Percentiles rank a stretch among this genome's conserved stretches.
phyloP scores from a whole-genome alignment of 768 basidiomycete species.

The Pulveroboletus sp. region DNA sequence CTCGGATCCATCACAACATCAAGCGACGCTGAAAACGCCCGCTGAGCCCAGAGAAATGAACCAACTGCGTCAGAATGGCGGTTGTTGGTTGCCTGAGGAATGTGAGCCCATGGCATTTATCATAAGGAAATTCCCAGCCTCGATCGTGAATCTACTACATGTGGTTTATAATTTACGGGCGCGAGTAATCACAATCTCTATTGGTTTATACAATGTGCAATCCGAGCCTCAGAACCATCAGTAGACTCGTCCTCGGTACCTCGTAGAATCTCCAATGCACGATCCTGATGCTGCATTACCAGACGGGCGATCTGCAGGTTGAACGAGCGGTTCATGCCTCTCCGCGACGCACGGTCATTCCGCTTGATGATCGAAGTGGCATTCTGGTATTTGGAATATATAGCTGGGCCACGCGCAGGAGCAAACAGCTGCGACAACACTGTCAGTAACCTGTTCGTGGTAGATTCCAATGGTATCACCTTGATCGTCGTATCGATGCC shows the following conservation, averaged over 20 bases:
- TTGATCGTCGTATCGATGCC: conserved; percentile 88
- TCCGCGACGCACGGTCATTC: conserved; percentile 44
- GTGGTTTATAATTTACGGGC: not conserved
- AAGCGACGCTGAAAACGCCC: conserved; percentile 14
- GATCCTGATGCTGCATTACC: conserved; percentile 30
- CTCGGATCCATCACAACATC: conserved; percentile 28
- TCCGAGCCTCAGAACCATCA: conserved; percentile 25
- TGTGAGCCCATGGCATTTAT: conserved; percentile 24
- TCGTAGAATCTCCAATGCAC: conserved; percentile 22
- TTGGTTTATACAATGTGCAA: conserved; percentile 30
- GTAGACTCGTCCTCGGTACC: conserved; percentile 18
- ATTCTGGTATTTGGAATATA: conserved; percentile 53
- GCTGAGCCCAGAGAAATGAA: conserved; percentile 20
- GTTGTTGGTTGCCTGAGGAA: conserved; percentile 19
- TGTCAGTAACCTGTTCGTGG: not conserved
- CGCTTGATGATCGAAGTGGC: conserved; percentile 52
- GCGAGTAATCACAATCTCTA: conserved; percentile 6
- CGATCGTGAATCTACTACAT: conserved; percentile 6
- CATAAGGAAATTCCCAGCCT: conserved; percentile 28
- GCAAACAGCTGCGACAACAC: conserved; percentile 57
- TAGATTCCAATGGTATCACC: conserved; percentile 37
- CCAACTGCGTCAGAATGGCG: conserved; percentile 18
- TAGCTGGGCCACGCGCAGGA: conserved; percentile 45
- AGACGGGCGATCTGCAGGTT: conserved; percentile 30
- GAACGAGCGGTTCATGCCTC: conserved; percentile 15